Percentiles rank a stretch among this genome's conserved stretches.
phyloP scores from a whole-genome alignment of 2,329 filamentous ascomycete species.

The Whalleya microplaca region DNA sequence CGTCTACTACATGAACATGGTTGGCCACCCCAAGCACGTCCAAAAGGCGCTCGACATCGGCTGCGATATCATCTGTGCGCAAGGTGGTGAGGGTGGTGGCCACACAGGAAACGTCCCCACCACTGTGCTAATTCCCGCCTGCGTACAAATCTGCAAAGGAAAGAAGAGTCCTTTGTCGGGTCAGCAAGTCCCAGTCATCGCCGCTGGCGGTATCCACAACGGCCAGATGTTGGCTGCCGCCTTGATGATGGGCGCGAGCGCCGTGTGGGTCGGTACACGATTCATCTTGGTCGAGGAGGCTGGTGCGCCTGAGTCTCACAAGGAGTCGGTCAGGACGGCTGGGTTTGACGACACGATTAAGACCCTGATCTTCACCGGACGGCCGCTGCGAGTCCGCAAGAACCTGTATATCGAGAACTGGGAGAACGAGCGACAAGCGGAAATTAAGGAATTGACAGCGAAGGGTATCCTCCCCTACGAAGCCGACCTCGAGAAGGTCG shows the following conservation, averaged over 20 bases:
- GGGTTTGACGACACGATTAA: conserved; percentile 95
- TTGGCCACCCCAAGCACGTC: conserved; percentile 98
- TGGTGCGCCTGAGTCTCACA: conserved; percentile 89
- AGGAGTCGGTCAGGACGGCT: conserved; percentile 90
- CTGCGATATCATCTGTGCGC: conserved; percentile 95
- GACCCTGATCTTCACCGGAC: conserved; percentile 98
- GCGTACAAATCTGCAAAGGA: conserved; percentile 79
- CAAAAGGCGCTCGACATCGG: conserved; percentile 92
- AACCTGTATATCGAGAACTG: conserved; percentile 95
- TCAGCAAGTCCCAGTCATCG: conserved; percentile 85
- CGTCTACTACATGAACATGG: conserved; percentile 99
- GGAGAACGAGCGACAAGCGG: conserved; percentile 86
- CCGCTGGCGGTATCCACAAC: conserved; percentile 92
- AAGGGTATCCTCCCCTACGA: conserved; percentile 95
- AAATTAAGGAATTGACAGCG: conserved; percentile 89
- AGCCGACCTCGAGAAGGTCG: conserved; percentile 85
- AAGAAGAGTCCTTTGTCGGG: conserved; percentile 87
- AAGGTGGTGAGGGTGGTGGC: conserved; percentile 96
- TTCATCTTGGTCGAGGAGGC: conserved; percentile 96
- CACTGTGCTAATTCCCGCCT: conserved; percentile 87
- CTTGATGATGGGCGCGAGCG: conserved; percentile 88
- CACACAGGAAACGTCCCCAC: conserved; percentile 96
- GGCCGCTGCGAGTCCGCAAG: conserved; percentile 88
- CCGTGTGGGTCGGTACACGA: conserved; percentile 95
- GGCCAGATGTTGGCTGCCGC: conserved; percentile 87